Conservation (phyloP, 2,329 filamentous ascomycete genomes). For the Hymenoscyphus occultus region DNA sequence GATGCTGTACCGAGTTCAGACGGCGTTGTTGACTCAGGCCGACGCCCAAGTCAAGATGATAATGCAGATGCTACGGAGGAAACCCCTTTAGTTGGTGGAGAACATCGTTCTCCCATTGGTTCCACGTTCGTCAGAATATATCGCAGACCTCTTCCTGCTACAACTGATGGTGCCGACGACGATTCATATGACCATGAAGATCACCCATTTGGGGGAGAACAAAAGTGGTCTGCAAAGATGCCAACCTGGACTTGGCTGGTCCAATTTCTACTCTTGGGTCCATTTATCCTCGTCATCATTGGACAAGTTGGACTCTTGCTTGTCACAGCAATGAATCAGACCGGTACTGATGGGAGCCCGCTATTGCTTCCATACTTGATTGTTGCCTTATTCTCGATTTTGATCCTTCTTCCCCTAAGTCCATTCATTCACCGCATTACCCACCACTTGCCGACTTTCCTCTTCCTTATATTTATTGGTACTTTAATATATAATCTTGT, state of each 20-base stretch:
- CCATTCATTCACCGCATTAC: slow-evolving; percentile 87
- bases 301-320: slow-evolving; percentile 74
- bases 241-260: slow-evolving; percentile 85
- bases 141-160: slow-evolving; percentile 30
- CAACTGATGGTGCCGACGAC: slow-evolving; percentile 30
- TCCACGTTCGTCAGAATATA: slow-evolving; percentile 56
- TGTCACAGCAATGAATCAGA: slow-evolving; percentile 72
- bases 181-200: slow-evolving; percentile 38
- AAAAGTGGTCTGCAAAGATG: slow-evolving; percentile 77
- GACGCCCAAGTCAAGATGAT: slow-evolving; percentile 30
- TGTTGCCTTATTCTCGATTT: slow-evolving; percentile 63
- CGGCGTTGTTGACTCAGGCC: slow-evolving; percentile 36
- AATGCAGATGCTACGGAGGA: slow-evolving; percentile 46
- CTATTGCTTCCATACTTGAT: slow-evolving; percentile 69
- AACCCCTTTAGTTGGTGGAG: slow-evolving; percentile 51
- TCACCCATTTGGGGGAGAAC: slow-evolving; percentile 65
- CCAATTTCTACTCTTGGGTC: slow-evolving; percentile 77
- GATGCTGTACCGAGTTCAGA: slow-evolving; percentile 36
- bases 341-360: slow-evolving; percentile 76
- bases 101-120: slow-evolving; percentile 50
- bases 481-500: slow-evolving; percentile 83
- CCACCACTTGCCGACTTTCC: slow-evolving; percentile 74
- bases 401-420: slow-evolving; percentile 71
- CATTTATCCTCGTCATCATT: slow-evolving; percentile 72
- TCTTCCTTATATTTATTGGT: slow-evolving; percentile 68